Evolutionary conservation across 306 rosid genomes (phyloP).

Genomic region (Fragaria vesca): DNA sequence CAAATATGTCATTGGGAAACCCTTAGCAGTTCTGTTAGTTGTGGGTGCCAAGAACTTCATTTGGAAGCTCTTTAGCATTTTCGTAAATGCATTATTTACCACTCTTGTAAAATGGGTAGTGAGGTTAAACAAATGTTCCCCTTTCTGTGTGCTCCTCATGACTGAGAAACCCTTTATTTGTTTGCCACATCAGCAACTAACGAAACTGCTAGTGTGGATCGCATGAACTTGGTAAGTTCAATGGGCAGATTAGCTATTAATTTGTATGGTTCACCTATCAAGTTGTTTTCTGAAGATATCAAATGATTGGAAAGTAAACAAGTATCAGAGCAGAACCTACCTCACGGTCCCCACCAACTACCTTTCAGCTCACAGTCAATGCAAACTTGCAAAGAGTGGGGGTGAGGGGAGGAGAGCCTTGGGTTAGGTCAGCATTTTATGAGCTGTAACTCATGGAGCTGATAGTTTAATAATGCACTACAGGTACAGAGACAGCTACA

Average conservation of each 20-base stretch:
- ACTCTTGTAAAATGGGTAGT: background rate
- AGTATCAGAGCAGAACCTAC: background rate
- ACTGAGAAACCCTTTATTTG: background rate
- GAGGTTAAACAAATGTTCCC: background rate
- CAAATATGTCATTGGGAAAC: background rate
- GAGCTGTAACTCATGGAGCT: conserved; percentile 3
- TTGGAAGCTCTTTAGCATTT: background rate
- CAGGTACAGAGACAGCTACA: conserved; percentile 99
- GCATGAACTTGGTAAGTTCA: background rate
- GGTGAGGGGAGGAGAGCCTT: background rate
- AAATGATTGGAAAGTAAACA: background rate
- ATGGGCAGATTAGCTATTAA: background rate
- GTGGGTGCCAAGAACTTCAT: background rate
- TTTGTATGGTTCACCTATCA: conserved; percentile 9
- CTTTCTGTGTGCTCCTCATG: background rate
- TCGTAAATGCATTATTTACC: background rate
- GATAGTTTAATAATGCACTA: conserved; percentile 21
- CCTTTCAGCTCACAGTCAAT: background rate
- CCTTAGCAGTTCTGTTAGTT: background rate
- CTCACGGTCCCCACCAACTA: background rate
- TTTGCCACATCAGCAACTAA: background rate
- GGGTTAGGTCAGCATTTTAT: background rate
- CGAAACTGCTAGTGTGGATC: background rate
- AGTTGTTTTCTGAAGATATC: background rate
- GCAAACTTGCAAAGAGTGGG: background rate